Base-by-base conservation (phyloP, 2,329 filamentous ascomycete species). In the Fusarium solani-melongenae region DNA sequence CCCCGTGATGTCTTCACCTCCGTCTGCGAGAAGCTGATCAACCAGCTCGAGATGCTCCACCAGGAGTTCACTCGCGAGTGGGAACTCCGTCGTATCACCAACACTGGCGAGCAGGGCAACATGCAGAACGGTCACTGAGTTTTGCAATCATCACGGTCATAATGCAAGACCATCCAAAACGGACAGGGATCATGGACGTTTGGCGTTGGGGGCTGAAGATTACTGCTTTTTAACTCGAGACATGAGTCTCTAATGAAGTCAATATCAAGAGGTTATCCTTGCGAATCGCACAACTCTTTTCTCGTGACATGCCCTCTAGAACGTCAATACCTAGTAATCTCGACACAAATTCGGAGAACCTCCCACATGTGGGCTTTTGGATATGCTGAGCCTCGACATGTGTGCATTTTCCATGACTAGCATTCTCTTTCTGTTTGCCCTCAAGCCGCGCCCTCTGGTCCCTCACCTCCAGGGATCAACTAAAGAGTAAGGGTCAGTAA, bases 1-100 rank as follows among this genome's bases (percentile, higher is more conserved):
- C 95, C 96, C n/a, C 95, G 95, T 76, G 94, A 98, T 77, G 95
- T 95, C 2, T 88, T 99, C 44, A 87, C 96, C 64, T 89, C 92
- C 60, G 92, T 93, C 46, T 97, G 94, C 85, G 91, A 93, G 82
- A 92, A 95, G 75, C 88, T 98, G 53, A 93, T 99, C 72, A 89
- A 91, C 67, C 92, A 97, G 74, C 89, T 98, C 64, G 92, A 92
- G 64, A 92, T 91, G 73, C 86, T 99, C 67, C 93, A 93, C 72
- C 91, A 94, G 73, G 94, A 97, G 80, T 98, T 98, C 82, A 97
- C 94, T 22, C 95, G 96, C 79, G 96, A 98, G 83, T 96, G 92
- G 84, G 94, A 97, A 83, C 85, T 97, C 77, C 92, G 94, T 78
- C 95, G 95, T 84, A 96, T 97, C 88, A 94, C 92, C 68, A 90